phyloP scores from a whole-genome alignment of 306 rosid genomes.

The Cicer pinnatifidum region DNA sequence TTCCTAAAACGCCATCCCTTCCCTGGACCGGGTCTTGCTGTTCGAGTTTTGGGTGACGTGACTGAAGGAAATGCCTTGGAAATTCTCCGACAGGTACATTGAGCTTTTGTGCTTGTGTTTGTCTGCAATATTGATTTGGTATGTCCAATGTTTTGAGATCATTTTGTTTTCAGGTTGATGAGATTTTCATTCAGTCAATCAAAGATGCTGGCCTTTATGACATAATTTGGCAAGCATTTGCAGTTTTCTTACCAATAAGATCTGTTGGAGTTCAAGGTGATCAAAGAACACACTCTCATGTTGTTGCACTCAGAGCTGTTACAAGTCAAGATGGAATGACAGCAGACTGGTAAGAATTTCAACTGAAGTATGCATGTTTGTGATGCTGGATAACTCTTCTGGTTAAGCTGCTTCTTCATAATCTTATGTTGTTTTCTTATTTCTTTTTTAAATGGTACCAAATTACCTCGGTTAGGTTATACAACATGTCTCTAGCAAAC shows the following conservation, averaged over 20 bases:
- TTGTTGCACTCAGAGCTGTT: conserved; percentile 91
- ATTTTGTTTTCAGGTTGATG: conserved; percentile 71
- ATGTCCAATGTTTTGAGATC: background rate
- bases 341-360: conserved; percentile 79
- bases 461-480: background rate
- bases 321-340: conserved; percentile 99
- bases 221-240: conserved; percentile 97
- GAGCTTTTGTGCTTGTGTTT: conserved; percentile 14
- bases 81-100: conserved; percentile 75
- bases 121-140: conserved; percentile 15
- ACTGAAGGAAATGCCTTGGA: conserved; percentile 82
- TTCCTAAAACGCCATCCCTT: conserved; percentile 95
- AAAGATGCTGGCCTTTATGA: conserved; percentile 94
- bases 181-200: conserved; percentile 89
- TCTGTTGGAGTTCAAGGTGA: conserved; percentile 98
- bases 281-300: conserved; percentile 96
- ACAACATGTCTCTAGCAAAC: background rate
- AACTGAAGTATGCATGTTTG: conserved; percentile 6
- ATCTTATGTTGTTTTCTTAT: background rate
- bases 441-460: background rate
- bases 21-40: conserved; percentile 99
- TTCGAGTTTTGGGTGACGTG: conserved; percentile 90
- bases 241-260: conserved; percentile 84
- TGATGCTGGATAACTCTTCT: conserved; percentile 21
- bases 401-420: conserved; percentile 31